phyloP scores from a whole-genome alignment of 108 stramenopile species.

The Licmophora abbreviata region DNA sequence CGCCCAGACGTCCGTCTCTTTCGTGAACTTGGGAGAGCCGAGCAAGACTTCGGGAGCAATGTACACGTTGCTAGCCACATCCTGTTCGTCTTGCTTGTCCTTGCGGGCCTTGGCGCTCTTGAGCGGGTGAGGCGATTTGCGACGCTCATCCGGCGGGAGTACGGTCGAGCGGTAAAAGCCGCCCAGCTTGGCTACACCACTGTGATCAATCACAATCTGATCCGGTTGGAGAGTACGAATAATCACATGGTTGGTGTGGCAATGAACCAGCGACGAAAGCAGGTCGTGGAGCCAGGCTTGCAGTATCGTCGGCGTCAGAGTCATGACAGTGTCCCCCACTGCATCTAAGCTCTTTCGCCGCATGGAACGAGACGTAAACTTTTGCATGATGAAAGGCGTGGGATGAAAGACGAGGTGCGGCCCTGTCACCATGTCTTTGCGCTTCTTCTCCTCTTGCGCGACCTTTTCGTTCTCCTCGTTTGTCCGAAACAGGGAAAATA shows the following conservation, averaged over 20 bases:
- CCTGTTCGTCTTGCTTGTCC: slow-evolving; percentile 41
- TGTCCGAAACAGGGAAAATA: slow-evolving; percentile 57
- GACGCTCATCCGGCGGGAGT: slow-evolving; percentile 35
- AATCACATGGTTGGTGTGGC: slow-evolving; percentile 70
- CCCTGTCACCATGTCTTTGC: slow-evolving; percentile 36
- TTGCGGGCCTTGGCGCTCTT: slow-evolving; percentile 15
- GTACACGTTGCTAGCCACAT: slow-evolving; percentile 49
- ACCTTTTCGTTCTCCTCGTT: slow-evolving; percentile 54
- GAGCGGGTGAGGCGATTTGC: slow-evolving; percentile 27
- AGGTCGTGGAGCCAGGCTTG: slow-evolving; percentile 72
- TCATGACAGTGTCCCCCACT: too few relatives aligned
- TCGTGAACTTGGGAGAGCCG: slow-evolving; percentile 63
- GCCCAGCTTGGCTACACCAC: slow-evolving; percentile 64
- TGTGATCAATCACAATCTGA: slow-evolving; percentile 70
- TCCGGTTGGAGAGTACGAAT: slow-evolving; percentile 63
- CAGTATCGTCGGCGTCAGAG: slow-evolving; percentile 48
- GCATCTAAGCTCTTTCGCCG: slow-evolving; percentile 14
- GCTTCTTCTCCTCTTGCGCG: slow-evolving; percentile 39
- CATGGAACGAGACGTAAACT: slow-evolving; percentile 43
- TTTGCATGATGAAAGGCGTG: slow-evolving; percentile 68
- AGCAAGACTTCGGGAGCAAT: slow-evolving; percentile 71
- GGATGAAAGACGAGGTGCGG: slow-evolving; percentile 74
- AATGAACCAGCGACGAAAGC: slow-evolving; percentile 67
- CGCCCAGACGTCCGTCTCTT: slow-evolving; percentile 80
- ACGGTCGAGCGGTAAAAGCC: slow-evolving; percentile 67